Evolutionary conservation across 2,329 filamentous ascomycete species (phyloP), one percentile per base, ranked within the genome.

Genomic region (Sporothrix variecibatus): DNA sequence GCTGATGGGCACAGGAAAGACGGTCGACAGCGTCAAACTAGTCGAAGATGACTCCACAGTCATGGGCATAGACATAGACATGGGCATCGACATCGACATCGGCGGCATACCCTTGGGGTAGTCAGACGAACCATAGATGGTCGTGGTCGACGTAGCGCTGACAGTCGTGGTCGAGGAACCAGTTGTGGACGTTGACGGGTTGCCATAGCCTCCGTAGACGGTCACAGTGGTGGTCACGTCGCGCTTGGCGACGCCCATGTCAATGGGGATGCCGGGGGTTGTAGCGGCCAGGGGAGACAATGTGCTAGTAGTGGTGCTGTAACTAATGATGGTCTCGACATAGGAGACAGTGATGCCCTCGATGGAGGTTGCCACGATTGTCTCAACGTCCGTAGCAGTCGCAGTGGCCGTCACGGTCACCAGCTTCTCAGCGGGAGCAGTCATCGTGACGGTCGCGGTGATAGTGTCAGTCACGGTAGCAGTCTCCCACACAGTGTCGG

Each of bases 201-300:
- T 58, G 60, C 46, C 69, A 60, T 62, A 58, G 60, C 56, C 62
- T 23, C 56, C 62, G 62, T 49, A 58, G 60, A 73, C 51, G 15
- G 71, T 73, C 62, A 73, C 71, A 34, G 71, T 73, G 31, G 31
- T 38, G 2, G 71, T 73, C 31, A 73, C 15, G 62, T 40, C 49
- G 34, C 62, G 62, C 49, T 43, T 40, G 5, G 28, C 34, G 31
- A 40, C 20, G 9, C 23, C 15, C n/a, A 20, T 51, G n/a, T 43
- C 64, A 67, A 46, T 12, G 26, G 64, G 46, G 11, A 69, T 51
- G 26, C 43, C 43, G 6, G 65, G 43, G 20, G 65, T 69, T 15
- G 65, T 34, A 31, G 40, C 65, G 17, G 26, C 65, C 65, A 67
- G 64, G 46, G 46, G 9, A 23, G 67, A 69, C 2, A 51, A 9